phyloP scores from a whole-genome alignment of 306 rosid species.

The Vicia villosa region DNA sequence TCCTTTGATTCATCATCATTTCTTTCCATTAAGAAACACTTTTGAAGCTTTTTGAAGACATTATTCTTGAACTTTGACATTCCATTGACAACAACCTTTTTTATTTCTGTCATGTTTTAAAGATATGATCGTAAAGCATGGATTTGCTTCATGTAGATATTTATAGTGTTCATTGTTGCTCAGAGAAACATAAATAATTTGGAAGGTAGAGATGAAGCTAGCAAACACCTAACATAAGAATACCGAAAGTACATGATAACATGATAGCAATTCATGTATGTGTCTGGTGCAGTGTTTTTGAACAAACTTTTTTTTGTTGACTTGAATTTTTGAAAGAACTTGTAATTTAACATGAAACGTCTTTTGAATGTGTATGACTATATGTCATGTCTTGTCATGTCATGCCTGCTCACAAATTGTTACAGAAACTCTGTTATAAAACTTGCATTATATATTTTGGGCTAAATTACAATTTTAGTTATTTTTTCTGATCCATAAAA shows the following conservation, averaged over 20 bases:
- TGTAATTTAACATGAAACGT: constrained; percentile 48
- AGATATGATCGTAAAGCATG: neutral
- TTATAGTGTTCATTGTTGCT: constrained; percentile 14
- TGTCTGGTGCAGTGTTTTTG: constrained; percentile 20
- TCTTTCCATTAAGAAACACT: constrained; percentile 39
- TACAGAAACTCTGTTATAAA: too few species aligned
- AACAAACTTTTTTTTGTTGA: neutral
- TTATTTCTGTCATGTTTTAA: neutral
- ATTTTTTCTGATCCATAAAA: too few species aligned
- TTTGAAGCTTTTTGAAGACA: constrained; percentile 56
- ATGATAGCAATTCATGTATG: constrained; percentile 58
- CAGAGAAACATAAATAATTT: neutral
- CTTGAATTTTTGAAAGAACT: neutral
- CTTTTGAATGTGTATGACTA: constrained; percentile 36
- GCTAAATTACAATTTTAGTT: too few species aligned
- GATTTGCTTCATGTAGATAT: constrained; percentile 1
- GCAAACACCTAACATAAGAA: constrained; percentile 25
- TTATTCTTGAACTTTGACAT: constrained; percentile 48
- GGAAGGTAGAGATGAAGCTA: constrained; percentile 1
- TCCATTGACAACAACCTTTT: constrained; percentile 46
- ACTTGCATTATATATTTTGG: too few species aligned
- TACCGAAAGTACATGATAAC: constrained; percentile 7
- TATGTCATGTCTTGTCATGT: constrained; percentile 42
- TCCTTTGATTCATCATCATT: constrained; percentile 30
- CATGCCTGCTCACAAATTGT: neutral